Base-by-base conservation (phyloP, 176 grass and related monocot species). In the Eragrostis curvula region DNA sequence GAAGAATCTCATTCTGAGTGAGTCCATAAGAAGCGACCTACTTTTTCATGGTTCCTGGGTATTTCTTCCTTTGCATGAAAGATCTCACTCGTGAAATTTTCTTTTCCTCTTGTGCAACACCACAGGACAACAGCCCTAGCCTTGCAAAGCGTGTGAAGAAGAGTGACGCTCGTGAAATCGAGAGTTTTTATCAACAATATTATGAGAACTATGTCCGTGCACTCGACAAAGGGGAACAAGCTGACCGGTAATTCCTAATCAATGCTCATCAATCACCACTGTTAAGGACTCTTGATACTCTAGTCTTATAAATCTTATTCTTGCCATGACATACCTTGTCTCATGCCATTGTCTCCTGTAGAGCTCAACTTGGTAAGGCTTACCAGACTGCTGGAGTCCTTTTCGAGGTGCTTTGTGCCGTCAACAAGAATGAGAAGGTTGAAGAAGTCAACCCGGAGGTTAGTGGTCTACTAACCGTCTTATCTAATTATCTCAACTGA, bases 131-230 rank as follows among this genome's bases (percentile, higher is more conserved):
- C 44, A 89, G 92, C 63, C 96, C 96, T 2, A 91, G 90, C 81
- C 90, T 98, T 10, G 58, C 84, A 20, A 95, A 95, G 74, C 88
- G 92, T 8, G 76, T 98, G 70, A 98, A 95, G 85, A 98, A 98
- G 73, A 95, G 79, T 18, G 96, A 98, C 56, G 92, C 96, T 17
- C 79, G 90, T 6, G 96, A 95, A 89, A 98, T 95, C 0, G 92
- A 95, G 90, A 98, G 96, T 78, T 98, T 93, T 69, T 98, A 98
- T 77, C 96, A 98, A 62, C 88, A 95, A 66, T 98, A 95, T 58
- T 95, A 98, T 41, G 92, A 98, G 82, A 90, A 98, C 49, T 98
- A 98, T 53, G 96, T 95, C 48, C 90, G 90, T 47, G 87, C 96
- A 56, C 84, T 98, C 7, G 92, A 98, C 87, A 88, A 87, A 87